Evolutionary conservation across 805 yeast species (phyloP).

Genomic region (Saccharomycopsis guyanensis): DNA sequence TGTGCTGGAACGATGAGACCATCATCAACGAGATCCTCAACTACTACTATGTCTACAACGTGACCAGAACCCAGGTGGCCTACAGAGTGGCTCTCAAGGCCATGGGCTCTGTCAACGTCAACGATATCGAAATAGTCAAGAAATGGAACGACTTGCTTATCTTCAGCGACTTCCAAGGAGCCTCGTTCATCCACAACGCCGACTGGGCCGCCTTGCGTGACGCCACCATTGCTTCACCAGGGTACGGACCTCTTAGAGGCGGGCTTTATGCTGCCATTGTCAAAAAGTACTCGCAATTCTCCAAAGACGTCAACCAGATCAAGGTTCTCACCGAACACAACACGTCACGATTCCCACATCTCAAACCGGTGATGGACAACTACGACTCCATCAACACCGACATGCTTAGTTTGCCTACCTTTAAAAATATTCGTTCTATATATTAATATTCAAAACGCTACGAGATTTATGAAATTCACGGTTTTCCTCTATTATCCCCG

Average conservation of each 20-base stretch:
- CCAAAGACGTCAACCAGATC: conserved; percentile 40
- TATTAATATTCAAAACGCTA: background rate
- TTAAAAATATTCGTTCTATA: conserved; percentile 28
- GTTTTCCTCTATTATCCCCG: too few species aligned
- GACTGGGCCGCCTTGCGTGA: conserved; percentile 82
- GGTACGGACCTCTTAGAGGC: conserved; percentile 37
- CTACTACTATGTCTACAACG: conserved; percentile 49
- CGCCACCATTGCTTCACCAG: conserved; percentile 50
- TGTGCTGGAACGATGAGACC: conserved; percentile 59
- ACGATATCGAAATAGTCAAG: conserved; percentile 44
- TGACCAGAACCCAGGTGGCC: conserved; percentile 59
- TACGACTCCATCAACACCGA: conserved; percentile 32
- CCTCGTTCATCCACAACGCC: conserved; percentile 65
- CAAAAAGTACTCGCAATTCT: conserved; percentile 40
- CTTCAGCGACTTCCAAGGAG: conserved; percentile 45
- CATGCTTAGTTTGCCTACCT: conserved; percentile 36
- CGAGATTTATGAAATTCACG: background rate
- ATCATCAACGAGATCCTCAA: conserved; percentile 57
- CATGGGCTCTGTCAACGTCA: conserved; percentile 53
- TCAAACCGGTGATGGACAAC: conserved; percentile 32
- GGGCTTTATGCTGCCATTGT: conserved; percentile 48
- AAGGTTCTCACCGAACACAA: conserved; percentile 40
- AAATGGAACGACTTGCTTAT: conserved; percentile 48
- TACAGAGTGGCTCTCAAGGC: conserved; percentile 68
- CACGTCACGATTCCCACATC: conserved; percentile 35